phyloP scores from a whole-genome alignment of 1,139 yeast species.

The Saccharomyces pastorianus region DNA sequence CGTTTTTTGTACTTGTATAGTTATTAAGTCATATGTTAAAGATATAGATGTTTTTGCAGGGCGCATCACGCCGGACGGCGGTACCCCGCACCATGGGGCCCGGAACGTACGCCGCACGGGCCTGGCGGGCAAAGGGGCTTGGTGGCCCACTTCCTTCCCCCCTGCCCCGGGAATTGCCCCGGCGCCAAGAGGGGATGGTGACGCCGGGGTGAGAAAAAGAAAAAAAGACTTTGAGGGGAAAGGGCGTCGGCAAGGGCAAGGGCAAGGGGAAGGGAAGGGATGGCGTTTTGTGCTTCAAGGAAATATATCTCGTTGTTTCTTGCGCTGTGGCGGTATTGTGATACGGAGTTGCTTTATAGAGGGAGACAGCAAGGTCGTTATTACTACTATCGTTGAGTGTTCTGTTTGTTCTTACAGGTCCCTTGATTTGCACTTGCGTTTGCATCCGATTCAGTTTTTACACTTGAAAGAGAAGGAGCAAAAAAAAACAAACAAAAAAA shows the following conservation, averaged over 20 bases:
- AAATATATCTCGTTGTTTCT: not conserved
- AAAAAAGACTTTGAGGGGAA: not conserved
- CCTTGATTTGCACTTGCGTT: conserved; percentile 1
- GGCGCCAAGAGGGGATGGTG: not conserved
- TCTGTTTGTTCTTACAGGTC: not conserved
- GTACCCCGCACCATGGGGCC: not conserved
- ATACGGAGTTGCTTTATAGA: not conserved
- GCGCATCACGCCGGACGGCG: not conserved
- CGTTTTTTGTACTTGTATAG: too few species aligned
- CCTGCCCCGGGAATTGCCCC: not conserved
- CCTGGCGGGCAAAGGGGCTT: not conserved
- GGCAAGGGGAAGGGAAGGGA: conserved; percentile 1
- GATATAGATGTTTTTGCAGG: not conserved
- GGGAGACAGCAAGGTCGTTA: not conserved
- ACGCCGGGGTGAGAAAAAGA: not conserved
- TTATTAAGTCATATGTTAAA: not conserved
- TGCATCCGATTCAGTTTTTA: not conserved
- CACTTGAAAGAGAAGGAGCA: not conserved
- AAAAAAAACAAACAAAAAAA: not conserved
- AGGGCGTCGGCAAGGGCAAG: not conserved
- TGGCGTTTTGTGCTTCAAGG: conserved; percentile 1
- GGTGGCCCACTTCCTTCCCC: too few species aligned
- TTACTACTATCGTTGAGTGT: not conserved
- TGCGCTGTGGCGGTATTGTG: not conserved
- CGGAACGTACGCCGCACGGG: not conserved